phyloP scores from a whole-genome alignment of 1,139 yeast species.

The Pichia cactophila region DNA sequence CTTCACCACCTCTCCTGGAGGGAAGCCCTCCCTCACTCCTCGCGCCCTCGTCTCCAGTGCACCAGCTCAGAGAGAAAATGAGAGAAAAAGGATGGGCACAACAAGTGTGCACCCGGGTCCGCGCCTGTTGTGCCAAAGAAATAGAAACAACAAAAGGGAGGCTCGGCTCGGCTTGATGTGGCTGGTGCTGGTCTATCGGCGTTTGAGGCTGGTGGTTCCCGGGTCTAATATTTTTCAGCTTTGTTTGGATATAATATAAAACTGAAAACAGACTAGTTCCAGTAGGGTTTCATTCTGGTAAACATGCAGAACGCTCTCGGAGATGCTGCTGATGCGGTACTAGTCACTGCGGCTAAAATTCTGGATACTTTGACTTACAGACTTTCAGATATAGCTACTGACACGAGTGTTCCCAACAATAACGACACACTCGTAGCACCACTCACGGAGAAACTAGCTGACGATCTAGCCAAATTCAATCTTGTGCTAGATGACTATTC shows the following conservation, averaged over 20 bases:
- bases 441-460: slow-evolving; percentile 21
- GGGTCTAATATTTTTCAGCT: too few species aligned
- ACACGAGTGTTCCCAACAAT: slow-evolving; percentile 28
- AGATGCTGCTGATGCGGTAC: slow-evolving; percentile 26
- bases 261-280: too few species aligned
- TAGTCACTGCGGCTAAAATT: slow-evolving; percentile 26
- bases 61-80: too few species aligned
- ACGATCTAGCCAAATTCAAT: slow-evolving; percentile 28
- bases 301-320: slow-evolving; percentile 23
- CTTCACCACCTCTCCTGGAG: not conserved
- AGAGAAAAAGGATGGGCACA: not conserved
- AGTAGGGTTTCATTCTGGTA: not conserved
- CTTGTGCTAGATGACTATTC: slow-evolving; percentile 31
- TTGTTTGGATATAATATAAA: too few species aligned
- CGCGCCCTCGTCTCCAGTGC: not conserved
- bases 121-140: not conserved
- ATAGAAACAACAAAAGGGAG: not conserved
- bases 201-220: not conserved
- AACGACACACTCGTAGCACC: slow-evolving; percentile 22
- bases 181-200: not conserved
- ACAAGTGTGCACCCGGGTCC: not conserved
- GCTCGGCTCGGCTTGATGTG: not conserved
- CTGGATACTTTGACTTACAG: slow-evolving; percentile 26
- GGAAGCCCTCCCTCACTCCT: not conserved
- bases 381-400: slow-evolving; percentile 21